phyloP scores from a whole-genome alignment of 257 asterid genomes.

The Solanum dulcamara region DNA sequence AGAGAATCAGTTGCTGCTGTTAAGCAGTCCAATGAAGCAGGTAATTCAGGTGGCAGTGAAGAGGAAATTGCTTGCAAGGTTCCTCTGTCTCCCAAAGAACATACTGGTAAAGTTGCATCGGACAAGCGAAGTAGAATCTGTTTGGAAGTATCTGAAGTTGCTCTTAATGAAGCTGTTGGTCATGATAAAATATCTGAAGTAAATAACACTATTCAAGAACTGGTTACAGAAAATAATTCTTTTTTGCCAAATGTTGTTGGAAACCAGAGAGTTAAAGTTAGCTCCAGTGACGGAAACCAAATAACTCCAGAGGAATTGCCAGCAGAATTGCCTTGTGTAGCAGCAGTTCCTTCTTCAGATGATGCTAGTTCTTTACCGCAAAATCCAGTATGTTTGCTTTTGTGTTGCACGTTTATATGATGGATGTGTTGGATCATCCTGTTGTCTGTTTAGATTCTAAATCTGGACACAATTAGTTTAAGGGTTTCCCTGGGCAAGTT shows the following conservation, averaged over 20 bases:
- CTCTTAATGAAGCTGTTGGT: constrained; percentile 4
- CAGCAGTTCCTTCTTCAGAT: constrained; percentile 9
- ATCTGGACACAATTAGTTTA: constrained; percentile 1
- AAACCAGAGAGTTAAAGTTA: constrained; percentile 9
- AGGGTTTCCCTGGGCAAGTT: not conserved
- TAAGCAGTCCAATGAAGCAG: constrained; percentile 11
- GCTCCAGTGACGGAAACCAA: constrained; percentile 5
- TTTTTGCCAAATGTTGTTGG: constrained; percentile 4
- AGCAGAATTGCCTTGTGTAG: not conserved
- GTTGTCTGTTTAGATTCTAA: not conserved
- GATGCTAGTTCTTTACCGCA: constrained; percentile 10
- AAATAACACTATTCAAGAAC: constrained; percentile 4
- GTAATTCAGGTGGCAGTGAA: constrained; percentile 1
- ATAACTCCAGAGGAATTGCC: not conserved
- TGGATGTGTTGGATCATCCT: not conserved
- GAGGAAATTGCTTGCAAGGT: constrained; percentile 2
- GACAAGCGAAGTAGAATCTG: constrained; percentile 4
- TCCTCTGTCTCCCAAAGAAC: constrained; percentile 15
- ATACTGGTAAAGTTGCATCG: constrained; percentile 12
- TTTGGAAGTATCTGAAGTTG: constrained; percentile 12
- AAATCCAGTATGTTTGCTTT: constrained; percentile 23
- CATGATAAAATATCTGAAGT: constrained; percentile 4
- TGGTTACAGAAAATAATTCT: constrained; percentile 3
- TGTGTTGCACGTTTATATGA: not conserved
- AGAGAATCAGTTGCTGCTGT: not conserved